These are phyloP conservation scores for Alloteropsis angusta DNA, from an alignment of 202 grass and related monocot species.

Conservation along the genomic window DNA sequence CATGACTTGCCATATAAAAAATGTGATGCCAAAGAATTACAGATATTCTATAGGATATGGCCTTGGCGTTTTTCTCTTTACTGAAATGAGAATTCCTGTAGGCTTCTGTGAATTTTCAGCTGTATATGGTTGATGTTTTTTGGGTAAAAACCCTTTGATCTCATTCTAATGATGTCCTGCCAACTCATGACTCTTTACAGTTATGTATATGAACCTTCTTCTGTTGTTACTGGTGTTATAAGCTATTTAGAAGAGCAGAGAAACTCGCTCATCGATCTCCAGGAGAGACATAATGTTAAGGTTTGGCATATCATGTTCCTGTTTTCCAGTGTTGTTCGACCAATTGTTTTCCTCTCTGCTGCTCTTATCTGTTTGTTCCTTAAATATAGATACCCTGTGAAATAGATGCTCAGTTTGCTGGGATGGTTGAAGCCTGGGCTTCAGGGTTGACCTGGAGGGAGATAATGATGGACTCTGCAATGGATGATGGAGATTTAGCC, in stretches of 20 bases:
- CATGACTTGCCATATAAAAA: background rate
- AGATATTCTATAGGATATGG: background rate
- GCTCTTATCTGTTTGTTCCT: slow-evolving; percentile 8
- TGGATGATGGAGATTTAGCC: slow-evolving; percentile 95
- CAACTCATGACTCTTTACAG: slow-evolving; percentile 38
- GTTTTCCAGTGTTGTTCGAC: background rate
- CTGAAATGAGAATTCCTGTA: background rate
- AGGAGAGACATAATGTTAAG: slow-evolving; percentile 78
- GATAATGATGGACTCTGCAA: slow-evolving; percentile 96
- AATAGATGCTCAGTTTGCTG: slow-evolving; percentile 84
- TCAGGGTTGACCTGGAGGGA: slow-evolving; percentile 94
- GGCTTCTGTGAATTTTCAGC: background rate
- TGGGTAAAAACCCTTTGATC: background rate
- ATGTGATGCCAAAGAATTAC: background rate
- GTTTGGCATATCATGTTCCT: slow-evolving; percentile 31
- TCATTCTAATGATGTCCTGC: background rate
- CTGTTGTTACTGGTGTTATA: slow-evolving; percentile 73
- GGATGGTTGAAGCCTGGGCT: slow-evolving; percentile 98
- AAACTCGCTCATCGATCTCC: slow-evolving; percentile 69
- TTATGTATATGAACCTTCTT: slow-evolving; percentile 90
- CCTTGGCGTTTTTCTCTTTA: background rate
- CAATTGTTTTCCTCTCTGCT: background rate
- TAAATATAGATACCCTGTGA: slow-evolving; percentile 68
- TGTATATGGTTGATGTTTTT: background rate
- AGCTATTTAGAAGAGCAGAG: slow-evolving; percentile 80